Percentiles rank a stretch among this genome's conserved stretches.
These are phyloP conservation scores for Myriosclerotinia scirpicola DNA, from an alignment of 2,329 filamentous ascomycete species.

Conservation along the genomic window DNA sequence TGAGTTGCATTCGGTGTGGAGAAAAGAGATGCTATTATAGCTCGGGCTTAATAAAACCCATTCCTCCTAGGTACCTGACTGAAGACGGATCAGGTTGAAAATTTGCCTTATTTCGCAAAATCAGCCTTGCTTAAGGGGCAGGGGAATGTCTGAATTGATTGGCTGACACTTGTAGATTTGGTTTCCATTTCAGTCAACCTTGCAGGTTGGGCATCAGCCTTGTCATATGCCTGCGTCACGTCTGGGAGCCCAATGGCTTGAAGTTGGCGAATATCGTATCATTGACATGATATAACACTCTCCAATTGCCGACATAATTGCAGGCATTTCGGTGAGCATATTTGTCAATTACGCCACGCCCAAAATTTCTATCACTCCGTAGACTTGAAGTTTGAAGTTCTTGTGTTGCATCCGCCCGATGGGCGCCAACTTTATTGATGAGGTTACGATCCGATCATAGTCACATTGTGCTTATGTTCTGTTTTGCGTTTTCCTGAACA, in stretches of 20 bases:
- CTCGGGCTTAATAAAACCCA: background rate
- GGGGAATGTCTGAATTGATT: conserved; percentile 4
- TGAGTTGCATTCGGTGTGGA: background rate
- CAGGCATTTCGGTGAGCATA: conserved; percentile 13
- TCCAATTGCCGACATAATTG: background rate
- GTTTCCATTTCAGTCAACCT: conserved; percentile 12
- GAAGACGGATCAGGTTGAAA: background rate
- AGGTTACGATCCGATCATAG: background rate
- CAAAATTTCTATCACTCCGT: background rate
- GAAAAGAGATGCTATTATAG: background rate
- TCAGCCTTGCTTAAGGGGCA: conserved; percentile 23
- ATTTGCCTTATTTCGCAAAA: conserved; percentile 19
- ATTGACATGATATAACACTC: background rate
- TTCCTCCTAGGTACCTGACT: background rate
- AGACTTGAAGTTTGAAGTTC: background rate
- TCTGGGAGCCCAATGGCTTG: conserved; percentile 13
- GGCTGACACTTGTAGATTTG: conserved; percentile 16
- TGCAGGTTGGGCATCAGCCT: conserved; percentile 16
- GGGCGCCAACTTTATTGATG: background rate
- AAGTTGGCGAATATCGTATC: background rate
- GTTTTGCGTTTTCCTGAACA: background rate
- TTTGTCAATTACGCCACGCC: background rate
- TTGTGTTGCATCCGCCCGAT: conserved; percentile 3
- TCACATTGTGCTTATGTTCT: background rate
- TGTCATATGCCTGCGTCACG: background rate